phyloP scores from a whole-genome alignment of 2,329 filamentous ascomycete genomes.

The Xylariaceae sp. region DNA sequence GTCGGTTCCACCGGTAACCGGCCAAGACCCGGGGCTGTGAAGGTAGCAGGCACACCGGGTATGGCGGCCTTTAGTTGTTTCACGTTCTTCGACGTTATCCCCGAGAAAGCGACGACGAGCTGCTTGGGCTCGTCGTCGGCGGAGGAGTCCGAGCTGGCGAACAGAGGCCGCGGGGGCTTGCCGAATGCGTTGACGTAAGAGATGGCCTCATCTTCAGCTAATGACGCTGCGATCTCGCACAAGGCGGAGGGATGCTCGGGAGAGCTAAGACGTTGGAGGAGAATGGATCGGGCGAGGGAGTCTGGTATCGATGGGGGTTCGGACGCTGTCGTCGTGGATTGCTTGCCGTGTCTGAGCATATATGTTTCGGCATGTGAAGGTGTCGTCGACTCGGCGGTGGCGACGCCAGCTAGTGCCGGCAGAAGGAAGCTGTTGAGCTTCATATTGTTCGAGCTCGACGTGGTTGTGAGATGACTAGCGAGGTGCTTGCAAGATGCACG shows the following conservation, averaged over 20 bases:
- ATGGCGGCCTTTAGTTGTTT: conserved; percentile 38
- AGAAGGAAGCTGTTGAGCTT: conserved; percentile 37
- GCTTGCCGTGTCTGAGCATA: conserved; percentile 39
- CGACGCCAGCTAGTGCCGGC: conserved; percentile 32
- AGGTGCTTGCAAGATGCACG: too few species aligned
- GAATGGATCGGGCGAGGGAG: conserved; percentile 51
- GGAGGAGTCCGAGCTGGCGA: conserved; percentile 27
- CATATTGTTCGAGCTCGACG: conserved; percentile 28
- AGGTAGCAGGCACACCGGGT: conserved; percentile 38
- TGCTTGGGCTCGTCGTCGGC: conserved; percentile 40
- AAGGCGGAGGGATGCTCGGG: conserved; percentile 43
- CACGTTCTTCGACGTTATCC: conserved; percentile 43
- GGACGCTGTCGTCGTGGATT: conserved; percentile 24
- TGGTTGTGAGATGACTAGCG: conserved; percentile 7
- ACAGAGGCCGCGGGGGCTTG: conserved; percentile 49
- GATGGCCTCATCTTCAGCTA: conserved; percentile 45
- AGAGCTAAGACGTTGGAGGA: conserved; percentile 51
- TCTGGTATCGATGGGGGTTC: conserved; percentile 42
- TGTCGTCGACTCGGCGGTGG: conserved; percentile 26
- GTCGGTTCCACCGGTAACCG: conserved; percentile 38
- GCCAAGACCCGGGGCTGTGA: conserved; percentile 43
- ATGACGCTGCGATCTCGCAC: conserved; percentile 39
- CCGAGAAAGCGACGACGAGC: conserved; percentile 55
- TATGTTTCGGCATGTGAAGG: conserved; percentile 45
- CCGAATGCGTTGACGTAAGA: conserved; percentile 57